Percentiles rank a stretch among this genome's conserved stretches.
Conservation (phyloP, 768 basidiomycete genomes). For the Suillus placidus region DNA sequence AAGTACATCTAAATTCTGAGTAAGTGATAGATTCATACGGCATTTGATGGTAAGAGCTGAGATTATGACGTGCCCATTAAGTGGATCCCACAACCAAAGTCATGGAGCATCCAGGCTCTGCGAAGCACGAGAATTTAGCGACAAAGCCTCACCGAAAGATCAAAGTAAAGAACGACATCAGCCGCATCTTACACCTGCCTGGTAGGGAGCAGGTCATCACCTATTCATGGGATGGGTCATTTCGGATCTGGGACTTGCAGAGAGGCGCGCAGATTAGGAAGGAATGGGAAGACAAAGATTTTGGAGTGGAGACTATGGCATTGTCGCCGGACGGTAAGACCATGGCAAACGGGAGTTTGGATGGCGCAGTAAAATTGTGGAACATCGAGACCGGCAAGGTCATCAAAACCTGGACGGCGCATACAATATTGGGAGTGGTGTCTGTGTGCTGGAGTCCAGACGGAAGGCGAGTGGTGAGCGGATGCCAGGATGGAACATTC, state of each 20-base stretch:
- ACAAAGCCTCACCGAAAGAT: neutral
- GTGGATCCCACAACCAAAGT: neutral
- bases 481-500: neutral
- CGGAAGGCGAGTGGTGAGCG: neutral
- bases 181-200: neutral
- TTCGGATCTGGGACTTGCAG: neutral
- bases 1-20: neutral
- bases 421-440: neutral
- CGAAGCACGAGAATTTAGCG: neutral
- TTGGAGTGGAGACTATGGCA: neutral
- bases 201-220: neutral
- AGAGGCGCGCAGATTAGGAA: neutral
- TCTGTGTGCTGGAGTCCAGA: neutral
- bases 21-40: neutral
- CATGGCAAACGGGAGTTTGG: neutral
- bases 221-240: neutral
- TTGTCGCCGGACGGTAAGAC: neutral
- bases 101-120: too few relatives aligned
- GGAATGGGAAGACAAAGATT: neutral
- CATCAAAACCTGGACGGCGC: neutral
- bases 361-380: neutral
- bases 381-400: neutral
- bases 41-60: neutral
- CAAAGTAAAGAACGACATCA: neutral
- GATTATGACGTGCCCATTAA: neutral